Evolutionary conservation across 2,329 filamentous ascomycete genomes (phyloP).

Genomic region (Pseudogymnoascus sp.): DNA sequence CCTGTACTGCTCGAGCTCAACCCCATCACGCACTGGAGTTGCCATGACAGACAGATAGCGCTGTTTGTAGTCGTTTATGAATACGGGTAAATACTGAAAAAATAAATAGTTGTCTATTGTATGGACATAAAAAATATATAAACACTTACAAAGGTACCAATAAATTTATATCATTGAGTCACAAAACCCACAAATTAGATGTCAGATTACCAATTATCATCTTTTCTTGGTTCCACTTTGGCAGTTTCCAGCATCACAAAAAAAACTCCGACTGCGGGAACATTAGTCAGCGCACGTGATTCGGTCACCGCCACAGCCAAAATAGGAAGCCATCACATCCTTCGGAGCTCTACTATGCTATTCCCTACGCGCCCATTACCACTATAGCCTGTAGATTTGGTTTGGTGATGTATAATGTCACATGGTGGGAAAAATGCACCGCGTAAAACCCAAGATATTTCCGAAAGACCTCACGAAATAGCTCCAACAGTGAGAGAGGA

Average conservation of each 20-base stretch:
- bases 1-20: not conserved
- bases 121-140: not conserved
- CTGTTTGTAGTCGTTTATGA: not conserved
- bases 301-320: not conserved
- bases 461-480: not conserved
- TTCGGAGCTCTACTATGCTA: not conserved
- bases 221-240: not conserved
- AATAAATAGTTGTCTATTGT: not conserved
- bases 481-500: not conserved
- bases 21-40: not conserved
- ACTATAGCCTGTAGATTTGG: not conserved
- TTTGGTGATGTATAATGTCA: not conserved
- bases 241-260: not conserved
- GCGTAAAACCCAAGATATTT: not conserved
- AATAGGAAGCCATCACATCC: not conserved
- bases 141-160: not conserved
- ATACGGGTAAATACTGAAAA: not conserved
- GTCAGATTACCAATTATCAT: not conserved
- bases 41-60: not conserved
- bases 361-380: not conserved
- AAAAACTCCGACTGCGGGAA: not conserved
- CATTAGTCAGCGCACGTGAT: conserved; percentile 5
- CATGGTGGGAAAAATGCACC: not conserved
- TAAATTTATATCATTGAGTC: not conserved
- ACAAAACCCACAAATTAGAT: not conserved